Evolutionary conservation across 192 early-diverging fungal genomes (phyloP).

Genomic region (Mortierella claussenii): DNA sequence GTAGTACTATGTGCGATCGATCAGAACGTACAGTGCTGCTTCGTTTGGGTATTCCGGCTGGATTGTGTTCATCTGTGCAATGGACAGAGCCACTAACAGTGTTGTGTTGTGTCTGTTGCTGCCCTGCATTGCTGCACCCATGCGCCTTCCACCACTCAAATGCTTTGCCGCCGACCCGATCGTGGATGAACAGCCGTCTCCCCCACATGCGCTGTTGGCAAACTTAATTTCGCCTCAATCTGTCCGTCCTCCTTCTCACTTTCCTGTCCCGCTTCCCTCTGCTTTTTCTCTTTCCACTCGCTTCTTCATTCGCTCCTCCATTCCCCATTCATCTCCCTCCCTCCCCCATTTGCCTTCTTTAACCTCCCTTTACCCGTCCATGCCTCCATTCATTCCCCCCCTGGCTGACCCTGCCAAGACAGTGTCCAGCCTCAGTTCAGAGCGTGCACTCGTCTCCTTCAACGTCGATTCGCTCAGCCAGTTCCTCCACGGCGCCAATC

Average conservation of each 20-base stretch:
- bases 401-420: constrained; percentile 32
- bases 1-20: no score
- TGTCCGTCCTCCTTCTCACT: not conserved
- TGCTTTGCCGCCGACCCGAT: not conserved
- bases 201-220: no score
- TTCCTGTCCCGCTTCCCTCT: not conserved
- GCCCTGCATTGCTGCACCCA: no score
- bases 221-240: no score
- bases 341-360: not conserved
- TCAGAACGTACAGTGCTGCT: no score
- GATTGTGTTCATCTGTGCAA: not conserved
- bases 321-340: not conserved
- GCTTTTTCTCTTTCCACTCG: not conserved
- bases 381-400: constrained; percentile 54
- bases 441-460: constrained; percentile 77
- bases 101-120: no score
- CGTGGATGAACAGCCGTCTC: no score
- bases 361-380: no score
- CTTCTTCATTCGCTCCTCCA: not conserved
- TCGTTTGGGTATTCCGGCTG: not conserved
- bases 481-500: constrained; percentile 76
- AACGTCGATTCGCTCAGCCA: constrained; percentile 75
- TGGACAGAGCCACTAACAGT: not conserved
- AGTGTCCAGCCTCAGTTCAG: constrained; percentile 57
- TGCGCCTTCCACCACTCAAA: not conserved